Evolutionary conservation across 495 filamentous ascomycete genomes (phyloP).

Genomic region (Aspergillus cavernicola): DNA sequence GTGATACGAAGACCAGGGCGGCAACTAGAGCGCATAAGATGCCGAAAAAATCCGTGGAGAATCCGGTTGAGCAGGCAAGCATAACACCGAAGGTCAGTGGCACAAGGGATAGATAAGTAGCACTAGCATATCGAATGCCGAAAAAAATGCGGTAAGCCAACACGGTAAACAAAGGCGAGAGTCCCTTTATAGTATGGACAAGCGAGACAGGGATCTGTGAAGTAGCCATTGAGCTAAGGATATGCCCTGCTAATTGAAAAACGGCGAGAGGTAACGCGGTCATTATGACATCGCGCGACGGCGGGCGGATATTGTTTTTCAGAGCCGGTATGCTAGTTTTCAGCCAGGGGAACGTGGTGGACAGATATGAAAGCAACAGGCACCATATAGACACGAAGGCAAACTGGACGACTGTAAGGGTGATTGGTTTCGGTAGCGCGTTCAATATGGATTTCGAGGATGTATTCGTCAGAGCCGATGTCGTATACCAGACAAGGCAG

Average conservation of each 20-base stretch:
- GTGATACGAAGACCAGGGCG: conserved; percentile 92
- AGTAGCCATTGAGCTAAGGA: conserved; percentile 88
- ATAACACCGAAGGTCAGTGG: conserved; percentile 91
- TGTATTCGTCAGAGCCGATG: conserved; percentile 92
- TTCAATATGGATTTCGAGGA: conserved; percentile 97
- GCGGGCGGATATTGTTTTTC: conserved; percentile 74
- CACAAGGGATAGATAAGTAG: conserved; percentile 89
- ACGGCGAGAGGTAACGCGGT: conserved; percentile 85
- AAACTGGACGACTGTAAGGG: conserved; percentile 93
- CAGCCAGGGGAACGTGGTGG: conserved; percentile 63
- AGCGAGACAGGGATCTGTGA: conserved; percentile 92
- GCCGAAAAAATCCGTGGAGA: conserved; percentile 82
- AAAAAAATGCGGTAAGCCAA: conserved; percentile 88
- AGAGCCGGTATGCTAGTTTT: conserved; percentile 70
- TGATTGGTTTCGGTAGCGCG: conserved; percentile 86
- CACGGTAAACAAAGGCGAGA: conserved; percentile 94
- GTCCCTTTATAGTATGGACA: conserved; percentile 98
- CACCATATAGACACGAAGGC: conserved; percentile 90
- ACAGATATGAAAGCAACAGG: conserved; percentile 68
- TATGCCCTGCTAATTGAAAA: conserved; percentile 92
- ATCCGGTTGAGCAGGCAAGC: conserved; percentile 88
- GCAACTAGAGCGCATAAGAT: conserved; percentile 82
- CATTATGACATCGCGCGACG: conserved; percentile 75
- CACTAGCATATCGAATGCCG: conserved; percentile 76
- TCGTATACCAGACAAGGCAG: conserved; percentile 87